These are phyloP conservation scores for Elsinoe perseae DNA, from an alignment of 2,329 filamentous ascomycete genomes.

Conservation along the genomic window DNA sequence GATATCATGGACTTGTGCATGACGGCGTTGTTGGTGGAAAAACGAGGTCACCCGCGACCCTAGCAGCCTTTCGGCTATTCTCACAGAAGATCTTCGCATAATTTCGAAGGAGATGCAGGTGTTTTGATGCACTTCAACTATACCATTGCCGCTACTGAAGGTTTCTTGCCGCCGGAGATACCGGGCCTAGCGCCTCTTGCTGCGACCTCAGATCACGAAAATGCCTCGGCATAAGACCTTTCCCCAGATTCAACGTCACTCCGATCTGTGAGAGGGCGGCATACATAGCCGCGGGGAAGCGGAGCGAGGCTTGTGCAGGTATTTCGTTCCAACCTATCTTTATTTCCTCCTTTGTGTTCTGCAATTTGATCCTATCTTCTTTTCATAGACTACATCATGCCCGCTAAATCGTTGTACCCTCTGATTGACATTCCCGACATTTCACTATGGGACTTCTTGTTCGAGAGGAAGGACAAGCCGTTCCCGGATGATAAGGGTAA, in stretches of 20 bases:
- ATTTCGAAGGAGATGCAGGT: background rate
- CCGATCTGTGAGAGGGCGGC: background rate
- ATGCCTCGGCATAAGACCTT: background rate
- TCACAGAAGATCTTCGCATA: background rate
- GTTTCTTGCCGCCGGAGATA: conserved; percentile 10
- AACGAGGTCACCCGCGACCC: conserved; percentile 9
- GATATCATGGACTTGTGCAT: conserved; percentile 87
- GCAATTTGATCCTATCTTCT: background rate
- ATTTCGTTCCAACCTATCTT: background rate
- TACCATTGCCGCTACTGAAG: background rate
- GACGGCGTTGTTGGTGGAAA: conserved; percentile 57
- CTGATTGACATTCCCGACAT: conserved; percentile 61
- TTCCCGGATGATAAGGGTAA: conserved; percentile 68
- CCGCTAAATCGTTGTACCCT: conserved; percentile 58
- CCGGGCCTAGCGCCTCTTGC: background rate
- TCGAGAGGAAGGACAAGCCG: conserved; percentile 57
- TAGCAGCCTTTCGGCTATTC: background rate
- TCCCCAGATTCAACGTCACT: background rate
- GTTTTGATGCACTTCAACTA: background rate
- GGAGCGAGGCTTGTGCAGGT: background rate
- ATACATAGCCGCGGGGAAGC: conserved; percentile 5
- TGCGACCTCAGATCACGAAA: background rate
- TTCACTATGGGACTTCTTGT: conserved; percentile 72
- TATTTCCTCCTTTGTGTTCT: background rate
- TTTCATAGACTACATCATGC: conserved; percentile 48